Percentiles rank a stretch among this genome's conserved stretches.
phyloP scores from a whole-genome alignment of 805 yeast genomes.

The Candida germanica region DNA sequence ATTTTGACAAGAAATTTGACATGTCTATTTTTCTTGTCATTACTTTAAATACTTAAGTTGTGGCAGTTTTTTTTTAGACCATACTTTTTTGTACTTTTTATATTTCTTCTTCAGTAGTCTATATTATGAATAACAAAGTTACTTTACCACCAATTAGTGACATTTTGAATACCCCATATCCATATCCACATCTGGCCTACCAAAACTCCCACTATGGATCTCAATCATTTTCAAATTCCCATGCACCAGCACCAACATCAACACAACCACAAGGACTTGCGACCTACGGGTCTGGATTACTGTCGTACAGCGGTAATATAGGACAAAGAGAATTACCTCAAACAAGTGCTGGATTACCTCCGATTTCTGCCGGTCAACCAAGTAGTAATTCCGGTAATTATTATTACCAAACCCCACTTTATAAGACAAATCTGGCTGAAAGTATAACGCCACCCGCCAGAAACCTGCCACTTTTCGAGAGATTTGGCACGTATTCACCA shows the following conservation, averaged over 20 bases:
- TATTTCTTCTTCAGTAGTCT: no score
- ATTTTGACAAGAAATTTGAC: constrained; percentile 13
- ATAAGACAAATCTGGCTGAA: neutral
- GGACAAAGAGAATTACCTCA: neutral
- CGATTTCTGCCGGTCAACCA: neutral
- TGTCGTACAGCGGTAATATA: neutral
- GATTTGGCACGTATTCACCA: neutral
- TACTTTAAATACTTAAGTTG: neutral
- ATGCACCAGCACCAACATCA: neutral
- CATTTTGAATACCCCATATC: constrained; percentile 20
- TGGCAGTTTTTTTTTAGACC: constrained; percentile 1
- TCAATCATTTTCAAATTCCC: neutral
- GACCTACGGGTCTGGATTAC: neutral
- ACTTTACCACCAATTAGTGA: constrained; percentile 44
- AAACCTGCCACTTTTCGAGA: neutral
- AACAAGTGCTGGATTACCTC: neutral
- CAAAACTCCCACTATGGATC: neutral
- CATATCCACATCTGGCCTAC: neutral
- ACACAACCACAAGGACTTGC: neutral
- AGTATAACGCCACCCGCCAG: constrained; percentile 1
- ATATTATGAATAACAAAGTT: constrained; percentile 21
- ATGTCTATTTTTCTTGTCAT: constrained; percentile 6
- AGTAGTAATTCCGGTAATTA: neutral
- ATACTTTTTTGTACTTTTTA: constrained; percentile 1
- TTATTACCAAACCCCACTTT: constrained; percentile 1